Percentiles rank a stretch among this genome's conserved stretches.
phyloP scores from a whole-genome alignment of 257 asterid genomes.

The Pogostemon cablin region DNA sequence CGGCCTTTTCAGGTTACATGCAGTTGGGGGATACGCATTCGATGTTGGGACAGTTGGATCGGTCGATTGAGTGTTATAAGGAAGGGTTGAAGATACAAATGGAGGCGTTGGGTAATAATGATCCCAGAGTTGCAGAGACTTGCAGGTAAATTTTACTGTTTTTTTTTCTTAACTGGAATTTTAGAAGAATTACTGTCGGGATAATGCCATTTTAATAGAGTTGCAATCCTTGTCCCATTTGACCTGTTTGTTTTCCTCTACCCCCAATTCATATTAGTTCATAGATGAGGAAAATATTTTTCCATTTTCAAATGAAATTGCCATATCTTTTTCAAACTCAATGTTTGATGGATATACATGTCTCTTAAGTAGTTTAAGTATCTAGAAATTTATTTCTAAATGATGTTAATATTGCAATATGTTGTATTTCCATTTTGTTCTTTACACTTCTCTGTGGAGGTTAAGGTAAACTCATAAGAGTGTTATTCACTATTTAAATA shows the following conservation, averaged over 20 bases:
- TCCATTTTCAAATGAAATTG: background rate
- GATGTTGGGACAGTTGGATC: constrained; percentile 97
- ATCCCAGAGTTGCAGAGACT: constrained; percentile 95
- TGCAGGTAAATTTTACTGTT: constrained; percentile 60
- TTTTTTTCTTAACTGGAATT: background rate
- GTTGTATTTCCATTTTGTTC: background rate
- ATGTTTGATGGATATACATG: background rate
- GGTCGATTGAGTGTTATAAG: constrained; percentile 77
- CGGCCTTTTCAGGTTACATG: constrained; percentile 90
- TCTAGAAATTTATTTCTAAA: background rate
- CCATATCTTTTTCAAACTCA: background rate
- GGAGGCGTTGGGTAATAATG: constrained; percentile 92
- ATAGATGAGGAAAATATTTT: background rate
- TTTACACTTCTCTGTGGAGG: background rate
- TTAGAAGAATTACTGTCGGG: background rate
- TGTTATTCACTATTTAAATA: too few species aligned
- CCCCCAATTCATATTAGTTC: background rate
- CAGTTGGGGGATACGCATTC: constrained; percentile 97
- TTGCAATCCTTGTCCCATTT: background rate
- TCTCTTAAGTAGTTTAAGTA: background rate
- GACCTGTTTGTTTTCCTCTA: background rate
- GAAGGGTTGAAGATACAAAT: constrained; percentile 91
- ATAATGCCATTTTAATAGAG: background rate
- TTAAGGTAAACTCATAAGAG: too few species aligned
- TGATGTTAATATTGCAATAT: background rate